Base-by-base conservation (phyloP, 768 basidiomycete genomes). In the Boletus rubropictus region DNA sequence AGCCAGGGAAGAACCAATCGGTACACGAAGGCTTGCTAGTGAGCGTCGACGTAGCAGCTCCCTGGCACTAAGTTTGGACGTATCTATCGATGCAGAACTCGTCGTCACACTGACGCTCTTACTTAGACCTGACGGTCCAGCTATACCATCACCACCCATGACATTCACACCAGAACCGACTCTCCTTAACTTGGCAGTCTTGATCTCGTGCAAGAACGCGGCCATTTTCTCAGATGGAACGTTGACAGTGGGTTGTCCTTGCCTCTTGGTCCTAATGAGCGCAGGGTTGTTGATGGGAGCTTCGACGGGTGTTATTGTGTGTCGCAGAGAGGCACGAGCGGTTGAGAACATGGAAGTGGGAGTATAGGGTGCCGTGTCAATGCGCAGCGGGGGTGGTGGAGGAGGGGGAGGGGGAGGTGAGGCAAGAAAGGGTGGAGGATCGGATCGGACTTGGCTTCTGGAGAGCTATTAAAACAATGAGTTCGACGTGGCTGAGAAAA, bases 151-250 rank as follows among this genome's bases (percentile, higher is more conserved):
- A 22, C 51, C 57, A 2, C 57, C 57, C 52, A 53, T 50, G 14
- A 9, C 39, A 37, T 49, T 56, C 29, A 7, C 0, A 29, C 57
- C 59, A n/a, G 64, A 61, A 33, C 65, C 64, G 0, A 84, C 79
- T 62, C 78, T 86, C 51, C 77, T 75, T 42, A 90, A 57, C 39
- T 82, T 72, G 21, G 81, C 84, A 1, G 77, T 83, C 71, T 88
- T 89, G 74, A 90, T 81, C 62, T 90, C 88, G 6, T 69, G 81
- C 52, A 90, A 64, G 57, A 90, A 90, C 1, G 82, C 86, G 0
- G 83, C 84, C 84, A 90, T 88, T 62, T 89, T 86, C 51, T 89
- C 88, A 2, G 82, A 75, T 0, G 85, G 76, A 9, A 90, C 72
- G n/a, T 83, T 84, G 10, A 89, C 71, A 0, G 84, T 80, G 0